Evolutionary conservation across 768 basidiomycete genomes (phyloP).

Genomic region (Suillus bovinus): DNA sequence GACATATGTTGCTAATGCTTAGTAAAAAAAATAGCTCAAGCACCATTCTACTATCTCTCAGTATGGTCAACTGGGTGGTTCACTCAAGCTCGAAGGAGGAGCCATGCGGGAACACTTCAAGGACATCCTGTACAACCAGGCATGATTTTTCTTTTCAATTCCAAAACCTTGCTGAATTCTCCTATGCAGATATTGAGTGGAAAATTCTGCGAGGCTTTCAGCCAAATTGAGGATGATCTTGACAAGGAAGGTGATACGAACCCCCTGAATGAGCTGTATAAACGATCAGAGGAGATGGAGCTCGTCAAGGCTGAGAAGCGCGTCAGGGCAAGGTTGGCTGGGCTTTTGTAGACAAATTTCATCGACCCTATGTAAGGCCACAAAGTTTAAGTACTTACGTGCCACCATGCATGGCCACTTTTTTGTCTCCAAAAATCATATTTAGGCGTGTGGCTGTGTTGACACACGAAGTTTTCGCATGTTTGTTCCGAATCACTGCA

Average conservation of each 20-base stretch:
- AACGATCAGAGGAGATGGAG: conserved; percentile 49
- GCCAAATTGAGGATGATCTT: conserved; percentile 53
- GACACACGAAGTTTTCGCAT: conserved; percentile 36
- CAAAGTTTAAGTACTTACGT: neutral
- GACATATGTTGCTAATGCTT: neutral
- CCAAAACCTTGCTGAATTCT: neutral
- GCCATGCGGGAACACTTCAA: conserved; percentile 52
- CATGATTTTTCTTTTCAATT: conserved; percentile 17
- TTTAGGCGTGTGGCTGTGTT: conserved; percentile 26
- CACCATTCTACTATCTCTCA: conserved; percentile 63
- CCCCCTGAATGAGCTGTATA: conserved; percentile 56
- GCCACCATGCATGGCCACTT: no score
- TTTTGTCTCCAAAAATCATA: neutral
- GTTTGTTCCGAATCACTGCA: conserved; percentile 22
- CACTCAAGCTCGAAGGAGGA: conserved; percentile 55
- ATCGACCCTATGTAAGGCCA: neutral
- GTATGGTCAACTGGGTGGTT: conserved; percentile 60
- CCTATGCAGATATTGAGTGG: conserved; percentile 52
- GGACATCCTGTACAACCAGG: conserved; percentile 59
- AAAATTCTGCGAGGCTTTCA: conserved; percentile 56
- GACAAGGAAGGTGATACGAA: conserved; percentile 56
- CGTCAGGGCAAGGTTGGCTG: conserved; percentile 50
- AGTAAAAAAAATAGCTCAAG: conserved; percentile 43
- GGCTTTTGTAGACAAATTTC: conserved; percentile 30
- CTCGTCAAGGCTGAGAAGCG: conserved; percentile 60